Conservation (phyloP, 2,329 filamentous ascomycete genomes). For the Macroventuria anomochaeta region DNA sequence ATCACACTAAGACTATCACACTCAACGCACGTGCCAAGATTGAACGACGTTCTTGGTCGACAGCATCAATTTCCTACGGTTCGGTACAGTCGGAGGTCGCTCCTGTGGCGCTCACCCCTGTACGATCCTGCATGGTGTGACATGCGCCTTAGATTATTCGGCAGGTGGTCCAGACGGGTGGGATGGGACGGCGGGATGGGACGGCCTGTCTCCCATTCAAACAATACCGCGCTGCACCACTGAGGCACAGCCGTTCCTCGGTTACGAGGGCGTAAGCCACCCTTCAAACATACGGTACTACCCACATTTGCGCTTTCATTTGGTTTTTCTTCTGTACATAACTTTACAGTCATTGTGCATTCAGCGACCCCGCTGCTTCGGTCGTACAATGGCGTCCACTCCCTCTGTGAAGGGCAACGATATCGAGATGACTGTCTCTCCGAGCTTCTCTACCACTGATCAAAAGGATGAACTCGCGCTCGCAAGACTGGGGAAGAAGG, state of each 20-base stretch:
- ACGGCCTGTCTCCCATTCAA: background rate
- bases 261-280: background rate
- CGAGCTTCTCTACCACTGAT: slow-evolving; percentile 12
- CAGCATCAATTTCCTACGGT: background rate
- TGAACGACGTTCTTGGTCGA: background rate
- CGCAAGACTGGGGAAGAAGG: slow-evolving; percentile 31
- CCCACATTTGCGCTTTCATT: background rate
- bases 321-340: background rate
- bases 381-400: slow-evolving; percentile 19
- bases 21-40: background rate
- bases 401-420: slow-evolving; percentile 17
- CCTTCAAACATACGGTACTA: slow-evolving; percentile 3
- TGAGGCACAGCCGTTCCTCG: slow-evolving; percentile 10
- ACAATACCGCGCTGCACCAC: slow-evolving; percentile 10
- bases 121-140: slow-evolving; percentile 2
- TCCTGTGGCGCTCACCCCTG: slow-evolving; percentile 14
- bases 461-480: slow-evolving; percentile 29
- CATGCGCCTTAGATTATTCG: slow-evolving; percentile 19
- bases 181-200: slow-evolving; percentile 7
- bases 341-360: background rate
- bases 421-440: slow-evolving; percentile 20
- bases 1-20: background rate
- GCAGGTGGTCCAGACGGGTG: slow-evolving; percentile 21
- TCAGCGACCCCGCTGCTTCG: background rate
- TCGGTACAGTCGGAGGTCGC: background rate